Evolutionary conservation across 805 yeast species (phyloP), one percentile per base, ranked within the genome.

Genomic region (Tetrapisispora pingtungensis): DNA sequence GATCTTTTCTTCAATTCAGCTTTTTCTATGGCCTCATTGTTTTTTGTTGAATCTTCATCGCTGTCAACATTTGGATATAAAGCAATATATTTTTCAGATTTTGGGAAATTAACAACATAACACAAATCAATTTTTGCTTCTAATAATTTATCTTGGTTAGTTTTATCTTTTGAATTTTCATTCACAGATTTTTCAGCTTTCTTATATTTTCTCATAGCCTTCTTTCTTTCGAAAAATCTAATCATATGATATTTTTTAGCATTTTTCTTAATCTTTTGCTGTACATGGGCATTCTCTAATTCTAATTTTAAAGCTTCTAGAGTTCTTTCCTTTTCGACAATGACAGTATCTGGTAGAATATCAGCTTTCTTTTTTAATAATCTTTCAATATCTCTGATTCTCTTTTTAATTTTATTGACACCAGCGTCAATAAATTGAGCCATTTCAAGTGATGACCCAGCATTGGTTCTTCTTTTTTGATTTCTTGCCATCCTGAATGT

Each of bases 201-300:
- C 50, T 81, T 83, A 57, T 84, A 77, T 46, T 70, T 75, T 58
- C 95, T 74, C 22, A 77, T 53, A 0, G 96, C 93, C 71, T 88
- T 89, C 67, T 87, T 86, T 58, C 74, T 78, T 63, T 89, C 97
- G 49, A 93, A 86, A 59, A 93, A 93, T 52, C 90, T 75, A 40
- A 93, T 87, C 89, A 87, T 88, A 59, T 87, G 96, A 61, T 93
- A 93, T 65, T 81, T 84, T 52, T 79, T 74, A 12, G 86, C 77
- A 33, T 70, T 65, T 43, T 73, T 70, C 49, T 71, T 74, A 15
- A 75, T 74, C 51, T 68, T 71, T 39, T 68, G 65, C 27, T 65
- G 64, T 33, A 62, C 48, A 47, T 72, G 70, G 15, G 76, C 74
- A 34, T 69, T 69, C 39, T 68, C 68, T 44, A 84, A 67, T 56